A percentile compares a stretch with the other conserved stretches of the same genome.
Evolutionary conservation across 2,329 filamentous ascomycete species (phyloP).

Genomic region (Apiospora marii): DNA sequence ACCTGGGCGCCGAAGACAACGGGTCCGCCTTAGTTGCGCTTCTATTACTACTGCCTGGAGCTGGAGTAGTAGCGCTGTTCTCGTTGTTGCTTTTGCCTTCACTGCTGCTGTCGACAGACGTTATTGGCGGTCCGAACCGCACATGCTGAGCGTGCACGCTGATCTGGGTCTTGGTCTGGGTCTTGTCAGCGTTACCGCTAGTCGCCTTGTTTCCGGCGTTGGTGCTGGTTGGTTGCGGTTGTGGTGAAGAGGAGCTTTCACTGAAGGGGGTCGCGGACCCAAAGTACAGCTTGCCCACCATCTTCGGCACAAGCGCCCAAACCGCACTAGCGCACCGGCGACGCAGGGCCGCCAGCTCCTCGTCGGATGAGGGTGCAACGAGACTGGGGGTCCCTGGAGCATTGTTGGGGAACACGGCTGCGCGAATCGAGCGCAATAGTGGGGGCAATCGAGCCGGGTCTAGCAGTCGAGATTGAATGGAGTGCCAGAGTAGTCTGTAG

Average conservation of each 20-base stretch:
- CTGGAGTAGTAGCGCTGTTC: slow-evolving; percentile 30
- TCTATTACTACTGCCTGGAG: slow-evolving; percentile 10
- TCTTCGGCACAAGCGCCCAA: slow-evolving; percentile 56
- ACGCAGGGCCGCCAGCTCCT: slow-evolving; percentile 68
- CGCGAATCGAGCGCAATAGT: slow-evolving; percentile 75
- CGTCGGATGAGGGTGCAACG: slow-evolving; percentile 65
- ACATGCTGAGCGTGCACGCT: slow-evolving; percentile 30
- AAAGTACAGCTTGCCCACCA: slow-evolving; percentile 60
- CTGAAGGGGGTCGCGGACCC: slow-evolving; percentile 46
- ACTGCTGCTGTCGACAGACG: slow-evolving; percentile 34
- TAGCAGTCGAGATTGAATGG: slow-evolving; percentile 64
- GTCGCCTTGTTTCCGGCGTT: slow-evolving; percentile 32
- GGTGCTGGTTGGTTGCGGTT: slow-evolving; percentile 30
- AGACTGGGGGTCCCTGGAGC: slow-evolving; percentile 70
- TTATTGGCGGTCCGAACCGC: slow-evolving; percentile 40
- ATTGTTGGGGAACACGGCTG: slow-evolving; percentile 87
- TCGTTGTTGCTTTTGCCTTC: slow-evolving; percentile 35
- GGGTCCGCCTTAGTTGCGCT: slow-evolving; percentile 27
- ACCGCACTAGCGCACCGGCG: slow-evolving; percentile 71
- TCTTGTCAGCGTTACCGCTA: slow-evolving; percentile 55
- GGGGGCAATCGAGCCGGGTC: slow-evolving; percentile 70
- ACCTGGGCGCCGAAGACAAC: neutral
- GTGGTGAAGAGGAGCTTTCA: slow-evolving; percentile 35
- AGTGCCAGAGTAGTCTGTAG: slow-evolving; percentile 65
- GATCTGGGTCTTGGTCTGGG: slow-evolving; percentile 26